These are phyloP conservation scores for Talaromyces sp. DNA, from an alignment of 2,329 filamentous ascomycete species.

Conservation along the genomic window DNA sequence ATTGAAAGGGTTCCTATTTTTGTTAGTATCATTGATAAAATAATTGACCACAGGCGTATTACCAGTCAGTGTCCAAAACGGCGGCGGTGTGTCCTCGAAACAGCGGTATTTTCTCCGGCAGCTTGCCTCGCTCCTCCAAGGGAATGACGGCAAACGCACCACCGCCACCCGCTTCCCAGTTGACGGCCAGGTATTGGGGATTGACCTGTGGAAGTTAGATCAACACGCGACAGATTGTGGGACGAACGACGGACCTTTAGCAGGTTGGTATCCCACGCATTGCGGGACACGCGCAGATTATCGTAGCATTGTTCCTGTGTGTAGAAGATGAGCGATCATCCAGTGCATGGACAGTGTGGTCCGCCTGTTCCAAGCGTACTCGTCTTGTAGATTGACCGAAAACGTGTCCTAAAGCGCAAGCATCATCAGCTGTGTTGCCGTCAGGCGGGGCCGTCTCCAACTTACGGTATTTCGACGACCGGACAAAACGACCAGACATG, in stretches of 20 bases:
- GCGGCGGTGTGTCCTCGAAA: slow-evolving; percentile 95
- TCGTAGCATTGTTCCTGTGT: slow-evolving; percentile 89
- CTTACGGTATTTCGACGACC: slow-evolving; percentile 69
- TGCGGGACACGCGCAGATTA: slow-evolving; percentile 92
- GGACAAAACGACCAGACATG: slow-evolving; percentile 69
- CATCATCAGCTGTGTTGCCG: slow-evolving; percentile 17
- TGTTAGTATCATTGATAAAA: too few species aligned
- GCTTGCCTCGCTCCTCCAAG: slow-evolving; percentile 78
- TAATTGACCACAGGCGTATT: slow-evolving; percentile 7
- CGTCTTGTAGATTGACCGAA: slow-evolving; percentile 94
- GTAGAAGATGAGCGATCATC: slow-evolving; percentile 11
- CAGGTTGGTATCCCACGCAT: slow-evolving; percentile 99
- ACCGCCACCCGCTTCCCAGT: slow-evolving; percentile 95
- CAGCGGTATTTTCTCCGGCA: slow-evolving; percentile 87
- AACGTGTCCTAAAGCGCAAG: slow-evolving; percentile 71
- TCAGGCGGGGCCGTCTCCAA: slow-evolving; percentile 14
- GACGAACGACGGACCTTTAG: slow-evolving; percentile 67
- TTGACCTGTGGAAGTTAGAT: slow-evolving; percentile 62
- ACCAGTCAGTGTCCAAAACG: slow-evolving; percentile 97
- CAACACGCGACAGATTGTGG: slow-evolving; percentile 7
- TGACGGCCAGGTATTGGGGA: slow-evolving; percentile 91
- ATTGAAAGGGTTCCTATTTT: slow-evolving; percentile 83
- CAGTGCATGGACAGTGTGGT: not conserved
- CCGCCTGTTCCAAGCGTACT: slow-evolving; percentile 34
- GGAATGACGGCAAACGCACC: slow-evolving; percentile 97